Base-by-base conservation (phyloP, 2,329 filamentous ascomycete species). In the Xylariaceae sp. region DNA sequence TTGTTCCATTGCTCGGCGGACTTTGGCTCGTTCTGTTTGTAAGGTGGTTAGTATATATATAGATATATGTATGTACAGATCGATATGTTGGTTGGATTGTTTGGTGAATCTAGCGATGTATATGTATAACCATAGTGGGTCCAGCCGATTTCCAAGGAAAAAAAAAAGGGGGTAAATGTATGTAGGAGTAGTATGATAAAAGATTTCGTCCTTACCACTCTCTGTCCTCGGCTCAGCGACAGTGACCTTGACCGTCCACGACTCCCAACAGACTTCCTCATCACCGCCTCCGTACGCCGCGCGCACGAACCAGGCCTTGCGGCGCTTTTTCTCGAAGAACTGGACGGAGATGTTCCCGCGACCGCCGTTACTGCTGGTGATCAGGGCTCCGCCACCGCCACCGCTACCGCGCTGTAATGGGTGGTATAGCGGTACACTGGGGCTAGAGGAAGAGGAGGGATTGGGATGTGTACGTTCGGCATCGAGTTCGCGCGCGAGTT, bases 251-350 rank as follows among this genome's bases (percentile, higher is more conserved):
- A 99, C 75, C 44, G 88, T 90, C 94, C 94, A 99, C 67, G 84
- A 85, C 77, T 97, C 94, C 94, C 94, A 99, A 71, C 91, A 95
- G 19, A 96, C 85, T 71, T 96, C 91, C 70, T 97, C 91, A 62
- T 96, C 92, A 29, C 84, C 87, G 65, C 64, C 58, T 8, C 63
- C 64, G 47, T 65, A 67, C 11, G 64, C 64, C 5, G 62, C 62
- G 56, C 72, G 81, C 74, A 91, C 87, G 71, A 89, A 86, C 70
- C 88, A 91, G 1, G 83, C 80, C 76, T 91, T 94, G 64, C 87
- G 83, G 57, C 91, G 81, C 69, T 86, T 88, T 79, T 92, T 94
- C 75, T 99, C 92, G 64, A 95, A 95, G 75, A 97, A 97, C 74
- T 95, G 89, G 35, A 97, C 88, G 2, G 85, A 84, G 59, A 96